A percentile compares a stretch with the other conserved stretches of the same genome.
phyloP scores from a whole-genome alignment of 2,329 filamentous ascomycete species.

The Curvularia sp. region DNA sequence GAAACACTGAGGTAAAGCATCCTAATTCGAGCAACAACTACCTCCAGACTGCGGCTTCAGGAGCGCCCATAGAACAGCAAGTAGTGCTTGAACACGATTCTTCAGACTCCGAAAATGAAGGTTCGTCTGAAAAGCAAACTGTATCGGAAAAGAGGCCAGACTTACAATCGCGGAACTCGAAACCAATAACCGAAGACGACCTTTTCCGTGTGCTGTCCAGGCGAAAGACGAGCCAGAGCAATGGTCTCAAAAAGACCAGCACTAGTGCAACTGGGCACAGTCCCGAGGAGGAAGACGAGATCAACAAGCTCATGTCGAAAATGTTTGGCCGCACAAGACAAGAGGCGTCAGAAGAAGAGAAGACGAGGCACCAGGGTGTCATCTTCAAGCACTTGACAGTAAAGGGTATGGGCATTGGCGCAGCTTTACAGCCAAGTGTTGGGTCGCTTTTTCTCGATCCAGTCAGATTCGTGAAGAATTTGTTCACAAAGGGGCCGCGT shows the following conservation, averaged over 20 bases:
- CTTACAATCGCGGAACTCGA: constrained; percentile 31
- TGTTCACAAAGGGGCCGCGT: constrained; percentile 54
- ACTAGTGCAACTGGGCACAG: constrained; percentile 35
- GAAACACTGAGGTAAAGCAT: neutral
- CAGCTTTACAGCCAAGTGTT: constrained; percentile 67
- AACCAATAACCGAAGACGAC: constrained; percentile 59
- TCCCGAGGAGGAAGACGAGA: constrained; percentile 58
- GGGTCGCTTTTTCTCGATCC: constrained; percentile 68
- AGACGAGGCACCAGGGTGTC: constrained; percentile 71
- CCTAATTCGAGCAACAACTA: neutral
- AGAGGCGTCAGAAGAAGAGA: constrained; percentile 71
- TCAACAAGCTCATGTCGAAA: constrained; percentile 69
- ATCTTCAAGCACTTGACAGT: constrained; percentile 71
- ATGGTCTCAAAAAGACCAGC: constrained; percentile 31
- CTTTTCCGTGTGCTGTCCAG: constrained; percentile 59
- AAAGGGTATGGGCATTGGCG: constrained; percentile 65
- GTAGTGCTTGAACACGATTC: constrained; percentile 25
- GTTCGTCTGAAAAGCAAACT: constrained; percentile 28
- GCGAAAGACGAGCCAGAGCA: constrained; percentile 52
- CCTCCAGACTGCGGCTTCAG: constrained; percentile 6
- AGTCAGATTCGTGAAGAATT: constrained; percentile 60
- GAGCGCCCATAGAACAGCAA: constrained; percentile 21
- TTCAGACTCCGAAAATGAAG: constrained; percentile 34
- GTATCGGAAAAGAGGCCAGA: constrained; percentile 26
- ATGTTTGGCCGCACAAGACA: constrained; percentile 73